phyloP scores from a whole-genome alignment of 345 rosid species.

The Eucalyptus marginata region DNA sequence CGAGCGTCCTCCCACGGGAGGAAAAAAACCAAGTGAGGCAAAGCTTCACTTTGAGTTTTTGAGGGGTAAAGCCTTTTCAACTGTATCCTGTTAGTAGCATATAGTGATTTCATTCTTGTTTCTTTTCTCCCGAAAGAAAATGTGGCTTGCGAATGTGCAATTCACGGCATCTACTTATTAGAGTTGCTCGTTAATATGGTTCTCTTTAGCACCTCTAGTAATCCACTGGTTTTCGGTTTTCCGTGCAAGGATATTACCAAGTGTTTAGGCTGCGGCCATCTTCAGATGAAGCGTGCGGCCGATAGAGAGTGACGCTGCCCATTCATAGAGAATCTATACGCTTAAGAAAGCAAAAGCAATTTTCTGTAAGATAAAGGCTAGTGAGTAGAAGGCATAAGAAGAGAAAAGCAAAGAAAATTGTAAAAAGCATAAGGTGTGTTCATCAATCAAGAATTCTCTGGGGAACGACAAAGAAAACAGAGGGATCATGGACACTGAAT shows the following conservation, averaged over 20 bases:
- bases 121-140: neutral
- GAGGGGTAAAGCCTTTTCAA: neutral
- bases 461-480: neutral
- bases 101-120: neutral
- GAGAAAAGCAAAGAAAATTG: neutral
- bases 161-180: neutral
- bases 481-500: neutral
- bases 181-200: neutral
- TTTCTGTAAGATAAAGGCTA: neutral
- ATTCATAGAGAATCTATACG: neutral
- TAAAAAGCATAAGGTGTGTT: neutral
- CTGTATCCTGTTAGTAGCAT: neutral
- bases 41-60: slow-evolving; percentile 39
- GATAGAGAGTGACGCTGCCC: neutral
- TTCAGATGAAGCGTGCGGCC: neutral
- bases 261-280: neutral
- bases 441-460: neutral
- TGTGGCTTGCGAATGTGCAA: neutral
- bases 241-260: neutral
- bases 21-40: slow-evolving; percentile 31
- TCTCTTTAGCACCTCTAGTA: neutral
- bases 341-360: neutral
- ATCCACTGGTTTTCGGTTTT: neutral
- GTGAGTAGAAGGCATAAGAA: neutral
- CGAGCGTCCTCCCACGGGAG: neutral